These are phyloP conservation scores for Dipteronia sinensis DNA, from an alignment of 345 rosid species.

Conservation along the genomic window DNA sequence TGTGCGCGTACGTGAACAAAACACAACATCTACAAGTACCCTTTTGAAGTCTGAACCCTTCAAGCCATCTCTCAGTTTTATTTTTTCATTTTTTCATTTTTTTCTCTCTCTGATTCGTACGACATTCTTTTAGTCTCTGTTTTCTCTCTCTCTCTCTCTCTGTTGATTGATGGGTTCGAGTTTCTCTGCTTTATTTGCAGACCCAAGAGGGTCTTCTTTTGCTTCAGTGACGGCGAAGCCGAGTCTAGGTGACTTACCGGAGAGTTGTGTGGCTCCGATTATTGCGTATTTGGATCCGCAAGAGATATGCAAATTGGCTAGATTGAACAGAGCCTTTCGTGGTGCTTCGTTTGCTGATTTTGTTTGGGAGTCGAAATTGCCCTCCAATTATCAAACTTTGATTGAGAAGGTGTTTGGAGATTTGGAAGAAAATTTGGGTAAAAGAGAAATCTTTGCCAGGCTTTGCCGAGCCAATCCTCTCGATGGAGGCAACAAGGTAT, in stretches of 20 bases:
- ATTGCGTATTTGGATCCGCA: slow-evolving; percentile 70
- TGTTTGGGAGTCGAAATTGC: slow-evolving; percentile 95
- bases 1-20: slow-evolving; percentile 12
- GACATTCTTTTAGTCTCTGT: slow-evolving; percentile 9
- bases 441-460: slow-evolving; percentile 67
- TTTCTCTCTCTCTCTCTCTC: not conserved
- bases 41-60: not conserved
- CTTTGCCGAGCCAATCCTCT: slow-evolving; percentile 64
- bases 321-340: slow-evolving; percentile 73
- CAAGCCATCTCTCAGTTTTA: not conserved
- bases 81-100: not conserved
- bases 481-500: slow-evolving; percentile 81
- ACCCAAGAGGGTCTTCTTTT: slow-evolving; percentile 24
- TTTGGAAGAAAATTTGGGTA: slow-evolving; percentile 42
- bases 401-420: slow-evolving; percentile 54
- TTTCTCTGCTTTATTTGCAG: slow-evolving; percentile 41
- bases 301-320: slow-evolving; percentile 78
- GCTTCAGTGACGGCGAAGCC: slow-evolving; percentile 27
- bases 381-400: slow-evolving; percentile 58
- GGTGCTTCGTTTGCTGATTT: slow-evolving; percentile 95
- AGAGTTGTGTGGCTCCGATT: slow-evolving; percentile 74
- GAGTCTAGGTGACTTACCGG: slow-evolving; percentile 80
- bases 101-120: not conserved
- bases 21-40: not conserved
- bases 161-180: slow-evolving; percentile 68